A percentile compares a stretch with the other conserved stretches of the same genome.
Conservation (phyloP, 768 basidiomycete species). For the Pilatotrama ljubarskyi region DNA sequence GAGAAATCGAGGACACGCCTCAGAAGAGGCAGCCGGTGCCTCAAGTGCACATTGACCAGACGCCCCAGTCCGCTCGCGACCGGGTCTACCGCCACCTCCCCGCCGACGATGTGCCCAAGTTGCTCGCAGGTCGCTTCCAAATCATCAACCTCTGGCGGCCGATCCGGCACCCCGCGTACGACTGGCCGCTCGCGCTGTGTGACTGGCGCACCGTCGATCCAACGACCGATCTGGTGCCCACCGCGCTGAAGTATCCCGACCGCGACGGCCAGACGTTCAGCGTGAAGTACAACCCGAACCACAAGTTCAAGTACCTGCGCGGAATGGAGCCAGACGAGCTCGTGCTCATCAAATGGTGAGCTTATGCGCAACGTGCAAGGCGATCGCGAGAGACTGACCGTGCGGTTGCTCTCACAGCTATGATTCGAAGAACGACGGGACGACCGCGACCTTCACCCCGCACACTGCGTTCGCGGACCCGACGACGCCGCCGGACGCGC, state of each 20-base stretch:
- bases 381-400: neutral
- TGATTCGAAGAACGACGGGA: constrained; percentile 39
- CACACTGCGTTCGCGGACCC: constrained; percentile 65
- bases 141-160: constrained; percentile 59
- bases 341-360: constrained; percentile 50
- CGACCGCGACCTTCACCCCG: constrained; percentile 56
- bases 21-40: constrained; percentile 46
- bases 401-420: constrained; percentile 26
- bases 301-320: constrained; percentile 48
- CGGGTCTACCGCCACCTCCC: constrained; percentile 48
- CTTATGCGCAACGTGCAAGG: neutral
- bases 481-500: constrained; percentile 49
- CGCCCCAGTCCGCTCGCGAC: constrained; percentile 38
- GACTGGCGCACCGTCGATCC: constrained; percentile 46
- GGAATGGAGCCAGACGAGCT: constrained; percentile 48
- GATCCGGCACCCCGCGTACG: constrained; percentile 44
- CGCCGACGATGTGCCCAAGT: constrained; percentile 35
- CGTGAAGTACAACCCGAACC: constrained; percentile 39
- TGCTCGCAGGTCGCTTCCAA: constrained; percentile 48
- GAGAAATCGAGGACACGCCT: constrained; percentile 36
- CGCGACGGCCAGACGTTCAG: constrained; percentile 45
- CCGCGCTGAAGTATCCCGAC: constrained; percentile 42
- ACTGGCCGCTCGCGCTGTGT: constrained; percentile 50
- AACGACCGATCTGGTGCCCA: constrained; percentile 39
- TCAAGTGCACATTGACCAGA: constrained; percentile 49